Percentiles rank a stretch among this genome's conserved stretches.
phyloP scores from a whole-genome alignment of 1,139 yeast genomes.

The Hanseniaspora sp. region DNA sequence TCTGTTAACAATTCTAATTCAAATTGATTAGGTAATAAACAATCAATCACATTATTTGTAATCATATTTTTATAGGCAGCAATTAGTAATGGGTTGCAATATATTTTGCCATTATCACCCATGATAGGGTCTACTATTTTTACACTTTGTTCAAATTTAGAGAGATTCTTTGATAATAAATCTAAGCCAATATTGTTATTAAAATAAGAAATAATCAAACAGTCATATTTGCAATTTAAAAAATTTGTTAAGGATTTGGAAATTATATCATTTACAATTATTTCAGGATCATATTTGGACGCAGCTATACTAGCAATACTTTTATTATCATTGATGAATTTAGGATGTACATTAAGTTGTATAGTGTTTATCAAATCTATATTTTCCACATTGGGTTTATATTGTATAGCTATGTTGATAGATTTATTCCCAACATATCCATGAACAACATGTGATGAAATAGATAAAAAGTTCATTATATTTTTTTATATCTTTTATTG shows the following conservation, averaged over 20 bases:
- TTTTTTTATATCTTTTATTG: background rate
- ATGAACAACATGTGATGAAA: constrained; percentile 76
- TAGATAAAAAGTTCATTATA: constrained; percentile 34
- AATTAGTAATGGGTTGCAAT: constrained; percentile 62
- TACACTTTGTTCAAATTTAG: constrained; percentile 19
- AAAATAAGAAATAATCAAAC: constrained; percentile 61
- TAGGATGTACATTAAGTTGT: constrained; percentile 74
- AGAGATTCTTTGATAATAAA: constrained; percentile 16
- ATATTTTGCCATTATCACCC: constrained; percentile 81
- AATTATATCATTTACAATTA: constrained; percentile 31
- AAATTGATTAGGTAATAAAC: constrained; percentile 84
- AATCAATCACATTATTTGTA: constrained; percentile 41
- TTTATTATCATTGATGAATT: constrained; percentile 34
- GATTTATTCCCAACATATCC: constrained; percentile 82
- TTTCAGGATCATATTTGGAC: constrained; percentile 33
- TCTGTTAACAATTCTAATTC: constrained; percentile 67
- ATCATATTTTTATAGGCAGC: constrained; percentile 53
- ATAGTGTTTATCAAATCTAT: constrained; percentile 74
- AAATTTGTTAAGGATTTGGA: constrained; percentile 41
- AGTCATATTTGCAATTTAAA: constrained; percentile 39
- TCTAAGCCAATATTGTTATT: constrained; percentile 42
- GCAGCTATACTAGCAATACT: constrained; percentile 41
- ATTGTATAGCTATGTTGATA: constrained; percentile 68
- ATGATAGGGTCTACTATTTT: constrained; percentile 87
- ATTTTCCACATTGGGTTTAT: constrained; percentile 55